Evolutionary conservation across 169 alveolate genomes (phyloP).

Genomic region (Plasmodium relictum): DNA sequence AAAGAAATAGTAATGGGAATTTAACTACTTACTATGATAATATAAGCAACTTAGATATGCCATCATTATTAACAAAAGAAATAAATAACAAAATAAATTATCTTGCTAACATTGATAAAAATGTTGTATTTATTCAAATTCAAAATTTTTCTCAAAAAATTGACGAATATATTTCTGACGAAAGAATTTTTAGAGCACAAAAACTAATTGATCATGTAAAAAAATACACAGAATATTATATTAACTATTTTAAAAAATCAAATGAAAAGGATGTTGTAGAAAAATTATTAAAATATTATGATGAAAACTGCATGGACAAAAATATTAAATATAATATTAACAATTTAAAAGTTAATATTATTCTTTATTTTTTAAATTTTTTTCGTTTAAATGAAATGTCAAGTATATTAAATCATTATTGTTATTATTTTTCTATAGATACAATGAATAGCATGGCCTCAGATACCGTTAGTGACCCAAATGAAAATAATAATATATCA

Average conservation of each 20-base stretch:
- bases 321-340: constrained; percentile 62
- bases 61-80: not conserved
- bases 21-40: too few species aligned
- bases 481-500: constrained; percentile 14
- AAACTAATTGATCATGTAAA: constrained; percentile 66
- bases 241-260: constrained; percentile 49
- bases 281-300: constrained; percentile 43
- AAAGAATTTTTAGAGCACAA: constrained; percentile 70
- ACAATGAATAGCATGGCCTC: constrained; percentile 7
- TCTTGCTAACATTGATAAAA: constrained; percentile 17
- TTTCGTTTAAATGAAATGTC: constrained; percentile 67
- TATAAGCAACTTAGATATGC: not conserved
- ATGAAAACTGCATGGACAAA: constrained; percentile 23
- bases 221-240: constrained; percentile 57
- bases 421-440: constrained; percentile 59
- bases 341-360: constrained; percentile 46
- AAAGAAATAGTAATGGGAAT: not conserved
- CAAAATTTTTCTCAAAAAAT: constrained; percentile 54
- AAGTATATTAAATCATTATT: constrained; percentile 30
- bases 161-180: constrained; percentile 69
- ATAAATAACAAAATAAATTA: not conserved
- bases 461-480: not conserved
- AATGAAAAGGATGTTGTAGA: constrained; percentile 25
- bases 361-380: constrained; percentile 47
- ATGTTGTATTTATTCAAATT: constrained; percentile 36